phyloP scores from a whole-genome alignment of 371 early-diverging fungal species.

The Parasitella parasitica region DNA sequence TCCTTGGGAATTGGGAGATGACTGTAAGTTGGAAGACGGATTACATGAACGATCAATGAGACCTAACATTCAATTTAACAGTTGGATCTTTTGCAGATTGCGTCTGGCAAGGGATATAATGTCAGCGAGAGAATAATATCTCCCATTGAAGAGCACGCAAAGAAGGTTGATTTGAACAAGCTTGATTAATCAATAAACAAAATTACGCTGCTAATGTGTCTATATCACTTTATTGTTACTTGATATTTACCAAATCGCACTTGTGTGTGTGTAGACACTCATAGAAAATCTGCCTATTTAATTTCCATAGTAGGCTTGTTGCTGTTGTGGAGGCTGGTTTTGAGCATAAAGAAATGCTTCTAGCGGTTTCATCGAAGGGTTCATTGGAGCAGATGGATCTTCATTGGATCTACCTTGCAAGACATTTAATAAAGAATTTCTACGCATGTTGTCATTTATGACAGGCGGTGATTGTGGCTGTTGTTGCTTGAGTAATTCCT shows the following conservation, averaged over 20 bases:
- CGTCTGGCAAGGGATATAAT: conserved; percentile 35
- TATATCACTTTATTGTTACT: not conserved
- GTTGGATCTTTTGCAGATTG: conserved; percentile 46
- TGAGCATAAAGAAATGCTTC: conserved; percentile 1
- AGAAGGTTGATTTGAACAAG: conserved; percentile 21
- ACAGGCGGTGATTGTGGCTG: not conserved
- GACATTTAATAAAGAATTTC: conserved; percentile 23
- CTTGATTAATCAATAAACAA: not conserved
- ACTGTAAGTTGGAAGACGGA: conserved; percentile 43
- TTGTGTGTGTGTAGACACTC: no score
- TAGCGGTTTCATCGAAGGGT: not conserved
- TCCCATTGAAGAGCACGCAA: conserved; percentile 41
- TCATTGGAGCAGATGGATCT: not conserved
- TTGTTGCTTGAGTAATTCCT: conserved; percentile 18
- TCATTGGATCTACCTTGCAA: conserved; percentile 20
- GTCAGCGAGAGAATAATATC: conserved; percentile 39
- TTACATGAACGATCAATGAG: no score
- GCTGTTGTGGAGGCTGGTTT: not conserved
- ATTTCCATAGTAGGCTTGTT: not conserved
- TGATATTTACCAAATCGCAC: not conserved
- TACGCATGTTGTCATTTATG: conserved; percentile 16
- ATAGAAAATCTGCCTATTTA: not conserved
- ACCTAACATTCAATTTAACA: conserved; percentile 2
- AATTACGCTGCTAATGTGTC: no score
- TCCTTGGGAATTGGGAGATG: conserved; percentile 63